Percentiles rank a stretch among this genome's conserved stretches.
phyloP scores from a whole-genome alignment of 2,329 filamentous ascomycete species.

The Diaporthe batatas region DNA sequence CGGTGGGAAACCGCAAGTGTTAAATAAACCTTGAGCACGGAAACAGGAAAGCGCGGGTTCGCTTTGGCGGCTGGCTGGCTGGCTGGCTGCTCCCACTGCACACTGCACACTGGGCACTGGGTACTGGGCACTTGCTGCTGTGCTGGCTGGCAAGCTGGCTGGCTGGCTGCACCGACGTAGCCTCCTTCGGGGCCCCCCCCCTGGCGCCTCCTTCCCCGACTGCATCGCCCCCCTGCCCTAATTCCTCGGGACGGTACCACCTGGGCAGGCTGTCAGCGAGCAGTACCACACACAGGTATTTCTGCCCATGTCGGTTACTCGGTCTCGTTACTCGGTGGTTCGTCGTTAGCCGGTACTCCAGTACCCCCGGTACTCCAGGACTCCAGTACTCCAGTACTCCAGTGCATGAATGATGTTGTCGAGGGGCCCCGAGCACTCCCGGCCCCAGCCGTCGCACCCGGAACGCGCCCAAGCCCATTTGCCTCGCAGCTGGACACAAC shows the following conservation, averaged over 20 bases:
- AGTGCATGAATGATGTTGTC: background rate
- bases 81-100: background rate
- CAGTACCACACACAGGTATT: background rate
- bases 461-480: background rate
- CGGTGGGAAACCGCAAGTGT: slow-evolving; percentile 42
- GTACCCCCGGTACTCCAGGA: no score
- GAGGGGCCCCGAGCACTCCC: background rate
- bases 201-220: slow-evolving; percentile 27
- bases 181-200: slow-evolving; percentile 6
- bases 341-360: background rate
- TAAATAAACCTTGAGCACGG: slow-evolving; percentile 40
- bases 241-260: slow-evolving; percentile 20
- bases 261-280: slow-evolving; percentile 20
- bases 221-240: slow-evolving; percentile 29
- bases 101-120: slow-evolving; percentile 18
- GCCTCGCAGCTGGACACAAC: background rate
- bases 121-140: slow-evolving; percentile 18
- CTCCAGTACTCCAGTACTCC: background rate
- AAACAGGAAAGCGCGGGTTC: slow-evolving; percentile 37
- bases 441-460: background rate
- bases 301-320: background rate
- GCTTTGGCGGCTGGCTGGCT: slow-evolving; percentile 26
- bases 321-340: no score
- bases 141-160: slow-evolving; percentile 10
- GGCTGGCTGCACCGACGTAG: slow-evolving; percentile 20